These are phyloP conservation scores for Globisporangium megalacanthum DNA, from an alignment of 352 stramenopile genomes.

Conservation along the genomic window DNA sequence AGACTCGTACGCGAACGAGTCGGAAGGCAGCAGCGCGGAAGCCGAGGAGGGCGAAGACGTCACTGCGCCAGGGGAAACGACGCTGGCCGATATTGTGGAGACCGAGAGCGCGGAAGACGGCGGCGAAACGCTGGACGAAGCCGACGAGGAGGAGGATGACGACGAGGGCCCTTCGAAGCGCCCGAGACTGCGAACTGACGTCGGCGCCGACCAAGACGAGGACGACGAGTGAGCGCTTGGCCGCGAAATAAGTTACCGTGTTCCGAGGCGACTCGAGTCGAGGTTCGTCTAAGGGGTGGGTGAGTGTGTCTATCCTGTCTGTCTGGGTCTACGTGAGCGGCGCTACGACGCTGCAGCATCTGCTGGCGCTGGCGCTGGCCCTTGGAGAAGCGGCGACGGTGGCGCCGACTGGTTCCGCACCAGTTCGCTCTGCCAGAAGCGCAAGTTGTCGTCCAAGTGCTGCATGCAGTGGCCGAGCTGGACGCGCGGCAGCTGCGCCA, in stretches of 20 bases:
- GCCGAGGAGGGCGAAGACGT: slow-evolving; percentile 10
- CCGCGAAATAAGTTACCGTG: slow-evolving; percentile 5
- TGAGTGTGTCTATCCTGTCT: slow-evolving; percentile 1
- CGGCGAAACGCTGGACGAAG: slow-evolving; percentile 9
- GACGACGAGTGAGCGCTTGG: slow-evolving; percentile 3
- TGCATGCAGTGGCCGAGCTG: slow-evolving; percentile 52
- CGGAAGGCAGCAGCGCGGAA: slow-evolving; percentile 9
- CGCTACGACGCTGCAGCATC: neutral
- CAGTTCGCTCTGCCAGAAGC: slow-evolving; percentile 68
- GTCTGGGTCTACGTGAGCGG: neutral
- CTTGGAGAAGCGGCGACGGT: slow-evolving; percentile 11
- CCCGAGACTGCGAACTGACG: neutral
- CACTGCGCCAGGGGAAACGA: slow-evolving; percentile 1
- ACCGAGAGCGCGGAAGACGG: slow-evolving; percentile 13
- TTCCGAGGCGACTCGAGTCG: neutral
- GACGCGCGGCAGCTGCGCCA: slow-evolving; percentile 48
- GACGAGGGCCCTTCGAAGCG: slow-evolving; percentile 2
- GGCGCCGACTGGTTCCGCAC: slow-evolving; percentile 24
- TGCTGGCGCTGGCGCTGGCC: slow-evolving; percentile 8
- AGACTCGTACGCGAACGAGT: slow-evolving; percentile 12
- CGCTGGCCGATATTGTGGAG: slow-evolving; percentile 8
- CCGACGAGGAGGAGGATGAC: slow-evolving; percentile 2
- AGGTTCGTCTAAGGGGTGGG: neutral
- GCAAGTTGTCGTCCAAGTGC: slow-evolving; percentile 63
- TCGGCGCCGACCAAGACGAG: neutral